These are phyloP conservation scores for Ceratobasidium sp. DNA, from an alignment of 1,284 basidiomycete genomes.

Conservation along the genomic window DNA sequence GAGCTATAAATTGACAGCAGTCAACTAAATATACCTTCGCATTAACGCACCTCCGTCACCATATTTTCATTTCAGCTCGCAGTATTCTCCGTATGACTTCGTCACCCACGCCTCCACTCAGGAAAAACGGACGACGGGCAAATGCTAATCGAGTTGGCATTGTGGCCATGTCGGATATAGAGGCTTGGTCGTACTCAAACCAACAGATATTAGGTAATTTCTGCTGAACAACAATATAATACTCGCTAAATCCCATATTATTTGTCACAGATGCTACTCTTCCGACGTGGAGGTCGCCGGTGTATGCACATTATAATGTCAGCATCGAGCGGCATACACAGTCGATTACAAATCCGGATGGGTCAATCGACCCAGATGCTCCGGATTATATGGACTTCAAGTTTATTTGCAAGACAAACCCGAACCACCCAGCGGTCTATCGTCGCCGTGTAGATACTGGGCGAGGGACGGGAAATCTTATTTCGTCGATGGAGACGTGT, in stretches of 20 bases:
- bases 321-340: neutral
- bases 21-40: neutral
- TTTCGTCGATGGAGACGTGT: neutral
- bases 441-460: neutral
- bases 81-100: too few relatives aligned
- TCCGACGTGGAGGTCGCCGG: neutral
- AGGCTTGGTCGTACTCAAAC: neutral
- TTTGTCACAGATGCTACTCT: neutral
- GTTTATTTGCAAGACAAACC: conserved; percentile 11
- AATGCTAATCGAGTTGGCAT: neutral
- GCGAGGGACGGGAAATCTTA: neutral
- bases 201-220: neutral
- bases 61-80: too few relatives aligned
- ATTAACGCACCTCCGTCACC: neutral
- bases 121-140: neutral
- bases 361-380: neutral
- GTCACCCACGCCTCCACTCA: neutral
- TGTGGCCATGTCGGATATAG: neutral
- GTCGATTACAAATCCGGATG: neutral
- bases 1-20: neutral
- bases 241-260: neutral
- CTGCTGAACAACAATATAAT: neutral
- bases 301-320: conserved; percentile 1
- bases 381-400: conserved; percentile 9
- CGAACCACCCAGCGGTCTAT: neutral